Evolutionary conservation across 306 rosid genomes (phyloP), one percentile per base, ranked within the genome.

Genomic region (Fagus sylvatica): DNA sequence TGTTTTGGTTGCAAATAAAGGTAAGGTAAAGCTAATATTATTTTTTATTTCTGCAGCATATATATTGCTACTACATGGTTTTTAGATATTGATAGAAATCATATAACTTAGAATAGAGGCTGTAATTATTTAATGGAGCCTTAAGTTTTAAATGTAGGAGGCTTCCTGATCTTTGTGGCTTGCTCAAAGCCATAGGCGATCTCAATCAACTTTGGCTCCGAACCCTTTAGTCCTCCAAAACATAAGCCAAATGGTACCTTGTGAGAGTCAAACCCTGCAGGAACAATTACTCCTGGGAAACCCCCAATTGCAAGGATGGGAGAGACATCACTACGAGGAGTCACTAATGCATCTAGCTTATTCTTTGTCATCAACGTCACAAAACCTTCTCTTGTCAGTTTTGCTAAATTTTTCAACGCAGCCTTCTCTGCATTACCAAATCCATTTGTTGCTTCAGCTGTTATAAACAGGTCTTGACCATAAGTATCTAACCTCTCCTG

Each of bases 201-300:
- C 78, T 92, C 90, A 2, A 92, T 90, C 53, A 90, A 80, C 72
- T 80, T 90, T 11, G 90, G 84, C 75, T 90, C 96, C 0, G 87
- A 89, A 10, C 97, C 97, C 82, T 83, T 88, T 62, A 89, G 76
- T 39, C 96, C 96, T 22, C 87, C 94, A 53, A 91, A 91, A 74
- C 61, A 75, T 79, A 93, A 81, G 22, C 96, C 96, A 76, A 91
- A 85, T 15, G 94, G 96, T 43, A 7, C 10, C 17, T 2, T 59
- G 13, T 69, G 77, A 17, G 83, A 55, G n/a, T 83, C 75, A 76
- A 84, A 90, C 40, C 91, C 96, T 19, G 90, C 96, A 15, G 96
- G 93, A 69, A 93, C 96, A 59, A 9, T 78, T 16, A 93, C 57
- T 79, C 87, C 93, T 1, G 97, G 97, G 66, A 87, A 79, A 5